Conservation (phyloP, 1,139 yeast species). For the Meyerozyma elateridarum region DNA sequence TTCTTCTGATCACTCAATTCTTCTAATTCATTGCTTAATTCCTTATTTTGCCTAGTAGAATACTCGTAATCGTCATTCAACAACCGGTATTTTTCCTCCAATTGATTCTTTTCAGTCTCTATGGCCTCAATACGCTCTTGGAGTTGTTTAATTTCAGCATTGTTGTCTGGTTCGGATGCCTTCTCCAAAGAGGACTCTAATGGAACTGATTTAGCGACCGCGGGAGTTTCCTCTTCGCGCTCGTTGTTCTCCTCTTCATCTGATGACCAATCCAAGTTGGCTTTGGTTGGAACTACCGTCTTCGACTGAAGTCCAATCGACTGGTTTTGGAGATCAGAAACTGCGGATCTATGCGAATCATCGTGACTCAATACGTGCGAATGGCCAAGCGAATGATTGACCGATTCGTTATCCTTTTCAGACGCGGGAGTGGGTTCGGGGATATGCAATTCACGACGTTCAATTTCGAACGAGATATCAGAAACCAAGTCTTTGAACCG, state of each 20-base stretch:
- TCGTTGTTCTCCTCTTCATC: conserved; percentile 75
- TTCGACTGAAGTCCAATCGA: conserved; percentile 50
- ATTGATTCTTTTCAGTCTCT: not conserved
- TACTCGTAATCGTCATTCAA: conserved; percentile 23
- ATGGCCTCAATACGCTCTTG: not conserved
- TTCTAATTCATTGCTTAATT: conserved; percentile 22
- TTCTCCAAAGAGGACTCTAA: not conserved
- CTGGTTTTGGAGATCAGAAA: conserved; percentile 21
- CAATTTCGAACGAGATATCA: conserved; percentile 84
- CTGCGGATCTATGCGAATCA: conserved; percentile 4
- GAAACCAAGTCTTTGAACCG: conserved; percentile 87
- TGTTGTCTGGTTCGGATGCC: no score
- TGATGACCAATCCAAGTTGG: conserved; percentile 77
- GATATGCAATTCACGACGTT: conserved; percentile 60
- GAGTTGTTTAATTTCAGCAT: not conserved
- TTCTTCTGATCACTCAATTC: conserved; percentile 14
- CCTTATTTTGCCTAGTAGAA: conserved; percentile 19
- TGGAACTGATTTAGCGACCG: not conserved
- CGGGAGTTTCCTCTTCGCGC: conserved; percentile 23
- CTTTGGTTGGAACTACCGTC: conserved; percentile 71
- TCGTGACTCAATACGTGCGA: conserved; percentile 1
- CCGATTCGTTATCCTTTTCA: not conserved
- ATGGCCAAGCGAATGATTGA: not conserved
- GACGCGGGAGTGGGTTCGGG: not conserved
- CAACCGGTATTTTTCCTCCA: conserved; percentile 9